phyloP scores from a whole-genome alignment of 176 grass and related monocot genomes.

The Rhipidocladum racemiflorum region DNA sequence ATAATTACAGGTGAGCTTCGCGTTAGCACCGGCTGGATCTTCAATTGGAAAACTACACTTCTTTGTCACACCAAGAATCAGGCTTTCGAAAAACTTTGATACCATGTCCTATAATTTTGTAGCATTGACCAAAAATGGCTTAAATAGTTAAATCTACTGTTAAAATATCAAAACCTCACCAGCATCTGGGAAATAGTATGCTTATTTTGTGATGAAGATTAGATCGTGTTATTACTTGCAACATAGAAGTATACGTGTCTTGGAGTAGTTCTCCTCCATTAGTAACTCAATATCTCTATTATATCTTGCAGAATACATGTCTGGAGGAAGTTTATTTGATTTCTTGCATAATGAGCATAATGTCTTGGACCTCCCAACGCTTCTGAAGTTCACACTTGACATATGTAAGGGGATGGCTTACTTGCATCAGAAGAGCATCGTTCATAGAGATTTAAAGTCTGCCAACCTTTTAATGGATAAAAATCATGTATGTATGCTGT shows the following conservation, averaged over 20 bases:
- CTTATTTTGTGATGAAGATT: neutral
- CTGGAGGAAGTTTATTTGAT: constrained; percentile 64
- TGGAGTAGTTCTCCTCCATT: neutral
- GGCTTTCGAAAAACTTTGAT: too few relatives aligned
- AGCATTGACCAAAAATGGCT: neutral
- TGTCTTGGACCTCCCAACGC: constrained; percentile 34
- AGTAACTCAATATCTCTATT: constrained; percentile 25
- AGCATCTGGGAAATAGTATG: neutral
- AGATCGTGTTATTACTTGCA: neutral
- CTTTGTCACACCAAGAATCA: too few relatives aligned
- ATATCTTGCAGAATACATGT: constrained; percentile 60
- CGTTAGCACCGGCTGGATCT: neutral
- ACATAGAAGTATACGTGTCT: neutral
- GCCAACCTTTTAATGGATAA: constrained; percentile 71
- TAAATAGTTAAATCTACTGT: neutral
- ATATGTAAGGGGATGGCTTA: constrained; percentile 64
- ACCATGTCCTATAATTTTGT: too few relatives aligned
- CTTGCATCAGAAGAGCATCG: constrained; percentile 68
- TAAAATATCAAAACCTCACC: neutral
- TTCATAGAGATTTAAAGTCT: constrained; percentile 80
- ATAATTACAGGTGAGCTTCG: constrained; percentile 67
- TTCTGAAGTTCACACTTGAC: constrained; percentile 71
- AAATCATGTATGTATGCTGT: constrained; percentile 48
- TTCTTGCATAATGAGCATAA: constrained; percentile 68
- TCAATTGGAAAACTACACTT: too few relatives aligned